Percentiles rank a stretch among this genome's conserved stretches.
These are phyloP conservation scores for Bolboschoenoplectus hybrid DNA, from an alignment of 202 grass and related monocot species.

Conservation along the genomic window DNA sequence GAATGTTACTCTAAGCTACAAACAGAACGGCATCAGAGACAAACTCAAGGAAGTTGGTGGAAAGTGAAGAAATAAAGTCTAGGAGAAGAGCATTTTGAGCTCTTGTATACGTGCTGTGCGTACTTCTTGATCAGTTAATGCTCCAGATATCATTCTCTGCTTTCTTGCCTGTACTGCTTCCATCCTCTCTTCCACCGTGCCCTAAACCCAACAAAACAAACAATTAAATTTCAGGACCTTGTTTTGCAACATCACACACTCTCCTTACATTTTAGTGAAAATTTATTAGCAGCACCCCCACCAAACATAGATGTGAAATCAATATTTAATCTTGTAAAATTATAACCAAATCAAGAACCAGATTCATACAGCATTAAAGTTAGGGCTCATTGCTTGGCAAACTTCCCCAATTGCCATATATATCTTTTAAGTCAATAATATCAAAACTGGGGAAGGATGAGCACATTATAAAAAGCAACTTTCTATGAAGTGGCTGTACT, in stretches of 20 bases:
- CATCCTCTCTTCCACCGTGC: conserved; percentile 90
- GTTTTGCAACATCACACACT: neutral
- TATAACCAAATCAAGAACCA: conserved; percentile 3
- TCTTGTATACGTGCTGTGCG: conserved; percentile 82
- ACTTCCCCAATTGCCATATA: neutral
- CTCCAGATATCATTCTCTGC: conserved; percentile 91
- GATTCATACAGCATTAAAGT: neutral
- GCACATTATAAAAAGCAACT: neutral
- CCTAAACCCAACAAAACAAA: conserved; percentile 43
- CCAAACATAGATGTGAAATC: neutral
- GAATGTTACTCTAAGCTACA: neutral
- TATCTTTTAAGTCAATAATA: neutral
- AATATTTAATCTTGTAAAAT: neutral
- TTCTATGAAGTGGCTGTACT: neutral
- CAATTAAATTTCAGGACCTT: conserved; percentile 15
- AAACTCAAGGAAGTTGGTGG: neutral
- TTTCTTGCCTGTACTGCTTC: conserved; percentile 82
- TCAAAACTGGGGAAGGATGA: neutral
- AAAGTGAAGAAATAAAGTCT: conserved; percentile 13
- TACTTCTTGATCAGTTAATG: conserved; percentile 80
- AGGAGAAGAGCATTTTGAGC: conserved; percentile 91
- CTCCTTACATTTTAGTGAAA: neutral
- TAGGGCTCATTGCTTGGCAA: too few species aligned
- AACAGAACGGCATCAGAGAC: neutral
- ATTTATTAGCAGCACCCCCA: neutral